Evolutionary conservation across 106 monocot species (phyloP), one percentile per base, ranked within the genome.

Genomic region (Phalaenopsis aphrodite): DNA sequence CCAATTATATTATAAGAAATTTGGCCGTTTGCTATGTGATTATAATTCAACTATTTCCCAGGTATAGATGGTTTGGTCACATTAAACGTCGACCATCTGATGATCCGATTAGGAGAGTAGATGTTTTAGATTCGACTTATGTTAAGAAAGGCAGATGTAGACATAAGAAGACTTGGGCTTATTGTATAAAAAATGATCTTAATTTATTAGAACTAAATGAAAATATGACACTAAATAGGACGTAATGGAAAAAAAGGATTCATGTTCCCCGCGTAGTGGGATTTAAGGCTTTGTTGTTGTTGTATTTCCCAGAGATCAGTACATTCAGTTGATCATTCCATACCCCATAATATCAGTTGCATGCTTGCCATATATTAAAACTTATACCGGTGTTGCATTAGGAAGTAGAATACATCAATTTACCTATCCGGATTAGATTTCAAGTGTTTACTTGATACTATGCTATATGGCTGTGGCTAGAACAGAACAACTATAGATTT

Each of bases 1-100:
- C 52, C 17, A 61, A 65, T 65, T 65, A 65, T 65, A 65, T 65
- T 65, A 65, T n/a, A 23, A 65, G 64, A 65, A 23, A 65, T 65
- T 65, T 65, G 21, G 21, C 7, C 14, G 64, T 8, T 24, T 65
- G 24, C 64, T 21, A 65, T 23, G 10, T 65, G 6, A 65, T 65
- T 24, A 23, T 65, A n/a, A 10, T 65, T 6, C 6, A 8, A 65
- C 64, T 65, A 24, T 21, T 65, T 65, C 21, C 10, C 5, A 65
- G 18, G n/a, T 61, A 21, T 19, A 30, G 30, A 30, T 30, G 30
- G 30, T 30, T 30, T 30, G 30, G 30, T 30, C 30, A 30, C 30
- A 30, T 30, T 30, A 30, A 30, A 30, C 30, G 30, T 30, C 30
- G 30, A 30, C 30, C 30, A 30, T 30, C 30, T 30, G 30, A 30